Evolutionary conservation across 768 basidiomycete genomes (phyloP).

Genomic region (Phlebiopsis flavidoalba): DNA sequence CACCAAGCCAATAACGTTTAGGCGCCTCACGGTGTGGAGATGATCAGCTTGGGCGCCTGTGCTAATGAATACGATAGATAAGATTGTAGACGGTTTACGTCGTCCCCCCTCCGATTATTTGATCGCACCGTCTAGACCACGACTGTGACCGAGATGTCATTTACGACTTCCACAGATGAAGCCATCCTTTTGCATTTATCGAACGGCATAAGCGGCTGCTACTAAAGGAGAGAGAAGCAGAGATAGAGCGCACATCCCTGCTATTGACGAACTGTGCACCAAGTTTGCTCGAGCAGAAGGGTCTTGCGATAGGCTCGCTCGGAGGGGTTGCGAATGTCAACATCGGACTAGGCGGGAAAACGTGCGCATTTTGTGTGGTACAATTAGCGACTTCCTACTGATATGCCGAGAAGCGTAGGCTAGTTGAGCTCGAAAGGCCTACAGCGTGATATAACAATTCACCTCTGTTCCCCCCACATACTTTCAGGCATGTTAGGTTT

Average conservation of each 20-base stretch:
- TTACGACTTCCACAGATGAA: conserved; percentile 21
- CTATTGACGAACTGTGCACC: conserved; percentile 79
- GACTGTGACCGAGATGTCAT: background rate
- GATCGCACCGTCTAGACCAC: background rate
- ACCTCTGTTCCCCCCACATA: conserved; percentile 78
- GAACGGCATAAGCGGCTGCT: conserved; percentile 64
- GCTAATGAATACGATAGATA: background rate
- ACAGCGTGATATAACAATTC: conserved; percentile 72
- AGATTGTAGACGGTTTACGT: background rate
- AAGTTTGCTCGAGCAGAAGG: conserved; percentile 83
- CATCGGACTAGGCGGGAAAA: conserved; percentile 90
- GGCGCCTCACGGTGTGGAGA: background rate
- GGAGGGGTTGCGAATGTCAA: conserved; percentile 66
- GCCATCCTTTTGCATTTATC: conserved; percentile 55
- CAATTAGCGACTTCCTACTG: background rate
- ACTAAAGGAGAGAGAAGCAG: conserved; percentile 71
- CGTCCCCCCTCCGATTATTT: background rate
- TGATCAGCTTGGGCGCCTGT: background rate
- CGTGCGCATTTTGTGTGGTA: conserved; percentile 38
- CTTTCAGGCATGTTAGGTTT: conserved; percentile 53
- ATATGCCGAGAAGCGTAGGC: conserved; percentile 40
- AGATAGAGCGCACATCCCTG: conserved; percentile 74
- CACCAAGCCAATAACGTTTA: background rate
- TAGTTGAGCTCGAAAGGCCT: conserved; percentile 84
- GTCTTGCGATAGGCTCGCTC: conserved; percentile 72